Percentiles rank a stretch among this genome's conserved stretches.
phyloP scores from a whole-genome alignment of 257 asterid genomes.

The Jacaranda copaia region DNA sequence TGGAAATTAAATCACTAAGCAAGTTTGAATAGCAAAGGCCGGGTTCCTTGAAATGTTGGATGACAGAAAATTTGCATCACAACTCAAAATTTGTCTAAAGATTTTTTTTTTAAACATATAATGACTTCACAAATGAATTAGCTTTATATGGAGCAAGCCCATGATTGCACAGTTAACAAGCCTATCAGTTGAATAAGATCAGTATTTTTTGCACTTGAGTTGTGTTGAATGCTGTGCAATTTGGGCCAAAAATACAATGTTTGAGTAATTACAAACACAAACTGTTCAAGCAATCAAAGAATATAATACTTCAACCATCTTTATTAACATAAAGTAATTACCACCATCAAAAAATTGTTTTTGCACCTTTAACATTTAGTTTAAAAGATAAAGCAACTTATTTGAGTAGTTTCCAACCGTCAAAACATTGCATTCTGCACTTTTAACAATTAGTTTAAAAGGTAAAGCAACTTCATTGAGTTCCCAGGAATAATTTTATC shows the following conservation, averaged over 20 bases:
- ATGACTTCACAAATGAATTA: neutral
- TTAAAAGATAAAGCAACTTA: neutral
- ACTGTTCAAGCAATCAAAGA: neutral
- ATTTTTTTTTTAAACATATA: neutral
- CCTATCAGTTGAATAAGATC: neutral
- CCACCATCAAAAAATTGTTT: neutral
- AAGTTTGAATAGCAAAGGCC: neutral
- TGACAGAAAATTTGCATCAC: neutral
- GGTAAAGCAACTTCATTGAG: conserved; percentile 5
- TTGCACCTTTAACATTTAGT: neutral
- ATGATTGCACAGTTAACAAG: neutral
- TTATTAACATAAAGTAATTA: neutral
- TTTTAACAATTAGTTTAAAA: neutral
- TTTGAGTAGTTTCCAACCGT: neutral
- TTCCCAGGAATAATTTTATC: conserved; percentile 3
- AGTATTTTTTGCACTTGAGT: neutral
- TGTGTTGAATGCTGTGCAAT: neutral
- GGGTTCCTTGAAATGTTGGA: neutral
- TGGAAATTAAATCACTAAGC: neutral
- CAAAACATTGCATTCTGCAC: neutral
- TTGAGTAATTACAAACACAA: neutral
- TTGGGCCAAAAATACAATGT: neutral
- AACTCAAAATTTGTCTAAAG: neutral
- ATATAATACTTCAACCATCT: neutral
- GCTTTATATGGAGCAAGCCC: neutral